Conservation (phyloP, 179 eudicot species). For the Monotropa hypopitys region DNA sequence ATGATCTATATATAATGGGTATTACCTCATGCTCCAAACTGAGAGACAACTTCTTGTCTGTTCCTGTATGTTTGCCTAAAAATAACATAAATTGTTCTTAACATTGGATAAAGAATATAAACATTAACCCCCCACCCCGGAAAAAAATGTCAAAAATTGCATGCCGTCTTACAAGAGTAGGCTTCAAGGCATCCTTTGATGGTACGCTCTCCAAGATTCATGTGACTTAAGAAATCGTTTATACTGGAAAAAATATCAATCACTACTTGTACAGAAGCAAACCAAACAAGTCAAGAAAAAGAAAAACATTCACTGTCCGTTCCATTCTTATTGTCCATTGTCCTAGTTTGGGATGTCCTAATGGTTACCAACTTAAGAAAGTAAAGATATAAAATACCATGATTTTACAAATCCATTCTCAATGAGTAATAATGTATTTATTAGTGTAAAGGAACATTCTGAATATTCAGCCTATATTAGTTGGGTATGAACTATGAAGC, state of each 20-base stretch:
- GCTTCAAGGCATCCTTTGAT: slow-evolving; percentile 89
- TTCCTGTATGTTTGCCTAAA: slow-evolving; percentile 83
- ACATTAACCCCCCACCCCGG: neutral
- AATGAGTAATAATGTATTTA: neutral
- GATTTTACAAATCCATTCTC: neutral
- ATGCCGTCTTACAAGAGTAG: slow-evolving; percentile 65
- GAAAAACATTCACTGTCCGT: neutral
- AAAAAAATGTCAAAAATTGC: neutral
- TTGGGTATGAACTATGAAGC: neutral
- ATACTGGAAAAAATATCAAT: slow-evolving; percentile 35
- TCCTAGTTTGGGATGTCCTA: neutral
- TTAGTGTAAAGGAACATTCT: neutral
- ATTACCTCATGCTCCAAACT: slow-evolving; percentile 87
- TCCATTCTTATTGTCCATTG: neutral
- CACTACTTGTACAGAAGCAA: neutral
- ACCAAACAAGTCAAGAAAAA: neutral
- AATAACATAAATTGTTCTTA: neutral
- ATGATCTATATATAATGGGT: neutral
- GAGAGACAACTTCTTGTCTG: slow-evolving; percentile 76
- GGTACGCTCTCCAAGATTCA: slow-evolving; percentile 86
- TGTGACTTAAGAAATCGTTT: slow-evolving; percentile 57
- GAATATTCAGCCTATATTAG: neutral
- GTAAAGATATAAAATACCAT: neutral
- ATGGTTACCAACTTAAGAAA: neutral
- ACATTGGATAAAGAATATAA: neutral